phyloP scores from a whole-genome alignment of 2,329 filamentous ascomycete species.

The Aspergillus fumigatus region DNA sequence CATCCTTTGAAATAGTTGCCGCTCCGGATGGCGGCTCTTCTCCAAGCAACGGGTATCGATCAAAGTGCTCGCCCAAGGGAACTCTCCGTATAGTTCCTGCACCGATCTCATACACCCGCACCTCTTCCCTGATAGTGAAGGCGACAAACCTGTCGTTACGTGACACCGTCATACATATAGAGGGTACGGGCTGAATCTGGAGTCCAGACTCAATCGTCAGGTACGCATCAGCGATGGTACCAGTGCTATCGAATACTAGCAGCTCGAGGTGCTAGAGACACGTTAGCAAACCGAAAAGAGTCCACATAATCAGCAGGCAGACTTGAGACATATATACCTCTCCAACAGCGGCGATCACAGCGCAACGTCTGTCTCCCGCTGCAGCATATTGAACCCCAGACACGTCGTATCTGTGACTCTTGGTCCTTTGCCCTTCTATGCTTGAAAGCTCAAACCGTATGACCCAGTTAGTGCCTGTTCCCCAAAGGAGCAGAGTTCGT shows the following conservation, averaged over 20 bases:
- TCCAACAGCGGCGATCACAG: slow-evolving; percentile 23
- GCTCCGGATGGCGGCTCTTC: slow-evolving; percentile 1
- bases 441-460: slow-evolving; percentile 26
- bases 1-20: not conserved
- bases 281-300: slow-evolving; percentile 7
- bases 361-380: slow-evolving; percentile 30
- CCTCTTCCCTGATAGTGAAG: slow-evolving; percentile 17
- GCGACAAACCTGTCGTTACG: slow-evolving; percentile 20
- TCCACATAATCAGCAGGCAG: not conserved
- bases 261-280: slow-evolving; percentile 20
- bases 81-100: slow-evolving; percentile 11
- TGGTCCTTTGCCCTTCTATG: slow-evolving; percentile 22
- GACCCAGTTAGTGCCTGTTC: slow-evolving; percentile 16
- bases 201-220: slow-evolving; percentile 24
- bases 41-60: slow-evolving; percentile 4
- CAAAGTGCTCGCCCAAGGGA: slow-evolving; percentile 7
- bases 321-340: slow-evolving; percentile 11
- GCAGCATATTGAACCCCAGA: slow-evolving; percentile 28
- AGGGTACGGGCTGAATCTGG: slow-evolving; percentile 11
- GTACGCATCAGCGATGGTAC: slow-evolving; percentile 15
- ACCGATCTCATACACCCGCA: slow-evolving; percentile 18
- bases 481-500: slow-evolving; percentile 18
- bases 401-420: slow-evolving; percentile 30
- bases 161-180: slow-evolving; percentile 19
- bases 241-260: slow-evolving; percentile 25